phyloP scores from a whole-genome alignment of 805 yeast species.

The Grigorovia yakushimaensis region DNA sequence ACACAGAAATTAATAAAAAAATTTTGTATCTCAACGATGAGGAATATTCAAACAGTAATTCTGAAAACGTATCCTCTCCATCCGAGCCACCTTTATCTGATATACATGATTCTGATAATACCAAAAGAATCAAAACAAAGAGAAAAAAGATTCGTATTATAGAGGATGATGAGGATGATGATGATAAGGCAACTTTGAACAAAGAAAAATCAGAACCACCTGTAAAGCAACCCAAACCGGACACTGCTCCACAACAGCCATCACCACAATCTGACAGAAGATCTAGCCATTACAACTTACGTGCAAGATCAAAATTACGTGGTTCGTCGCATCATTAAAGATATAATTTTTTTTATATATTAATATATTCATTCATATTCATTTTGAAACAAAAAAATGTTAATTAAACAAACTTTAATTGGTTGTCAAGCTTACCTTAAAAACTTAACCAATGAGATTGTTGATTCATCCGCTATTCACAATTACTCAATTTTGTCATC shows the following conservation, averaged over 20 bases:
- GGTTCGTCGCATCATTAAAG: constrained; percentile 4
- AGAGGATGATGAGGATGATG: constrained; percentile 2
- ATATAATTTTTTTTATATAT: background rate
- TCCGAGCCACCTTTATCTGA: too few relatives aligned
- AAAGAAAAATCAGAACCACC: constrained; percentile 18
- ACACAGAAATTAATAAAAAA: background rate
- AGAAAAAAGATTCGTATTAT: constrained; percentile 1
- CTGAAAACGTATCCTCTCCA: constrained; percentile 1
- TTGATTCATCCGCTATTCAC: background rate
- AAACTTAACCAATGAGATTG: background rate
- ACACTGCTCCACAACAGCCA: constrained; percentile 13
- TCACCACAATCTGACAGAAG: constrained; percentile 23
- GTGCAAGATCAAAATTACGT: constrained; percentile 26
- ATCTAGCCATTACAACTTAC: constrained; percentile 25
- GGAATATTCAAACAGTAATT: background rate
- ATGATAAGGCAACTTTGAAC: background rate
- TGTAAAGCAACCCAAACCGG: constrained; percentile 23
- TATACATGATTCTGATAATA: background rate
- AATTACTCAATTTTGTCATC: background rate
- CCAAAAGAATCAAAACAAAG: constrained; percentile 2
- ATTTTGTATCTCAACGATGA: background rate
- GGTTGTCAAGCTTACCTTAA: background rate
- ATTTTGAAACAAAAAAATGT: background rate
- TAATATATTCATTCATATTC: background rate
- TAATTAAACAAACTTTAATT: background rate